Percentiles rank a stretch among this genome's conserved stretches.
phyloP scores from a whole-genome alignment of 148 eudicot species.

The Vaccinium corymbosum region DNA sequence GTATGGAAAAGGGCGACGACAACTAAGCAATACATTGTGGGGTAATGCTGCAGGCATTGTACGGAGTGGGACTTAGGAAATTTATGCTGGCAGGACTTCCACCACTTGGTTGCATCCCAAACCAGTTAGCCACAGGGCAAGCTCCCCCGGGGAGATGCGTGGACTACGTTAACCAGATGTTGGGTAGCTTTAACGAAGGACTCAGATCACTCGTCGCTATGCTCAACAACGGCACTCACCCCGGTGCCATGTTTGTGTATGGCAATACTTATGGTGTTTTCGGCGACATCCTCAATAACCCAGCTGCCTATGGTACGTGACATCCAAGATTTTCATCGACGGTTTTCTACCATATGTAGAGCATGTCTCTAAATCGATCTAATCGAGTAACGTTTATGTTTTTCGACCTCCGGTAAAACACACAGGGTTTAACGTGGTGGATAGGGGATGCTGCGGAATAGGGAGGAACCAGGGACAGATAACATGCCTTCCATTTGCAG shows the following conservation, averaged over 20 bases:
- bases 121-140: constrained; percentile 63
- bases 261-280: constrained; percentile 56
- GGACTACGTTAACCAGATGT: constrained; percentile 75
- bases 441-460: constrained; percentile 71
- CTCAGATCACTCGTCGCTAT: constrained; percentile 43
- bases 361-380: background rate
- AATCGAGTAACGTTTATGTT: background rate
- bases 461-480: constrained; percentile 55
- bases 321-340: background rate
- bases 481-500: constrained; percentile 50
- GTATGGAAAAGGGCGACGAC: background rate
- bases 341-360: background rate
- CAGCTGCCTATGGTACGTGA: constrained; percentile 43
- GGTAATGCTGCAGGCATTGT: constrained; percentile 45
- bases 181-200: constrained; percentile 76
- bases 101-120: constrained; percentile 91
- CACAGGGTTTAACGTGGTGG: constrained; percentile 64
- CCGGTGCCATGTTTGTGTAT: constrained; percentile 66
- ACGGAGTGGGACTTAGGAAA: constrained; percentile 72
- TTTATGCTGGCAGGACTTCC: constrained; percentile 61
- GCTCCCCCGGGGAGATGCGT: constrained; percentile 68
- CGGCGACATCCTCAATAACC: constrained; percentile 78
- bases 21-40: background rate
- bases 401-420: no score
- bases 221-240: constrained; percentile 59